Percentiles rank a stretch among this genome's conserved stretches.
phyloP scores from a whole-genome alignment of 2,329 filamentous ascomycete species.

The Phoma herbarum region DNA sequence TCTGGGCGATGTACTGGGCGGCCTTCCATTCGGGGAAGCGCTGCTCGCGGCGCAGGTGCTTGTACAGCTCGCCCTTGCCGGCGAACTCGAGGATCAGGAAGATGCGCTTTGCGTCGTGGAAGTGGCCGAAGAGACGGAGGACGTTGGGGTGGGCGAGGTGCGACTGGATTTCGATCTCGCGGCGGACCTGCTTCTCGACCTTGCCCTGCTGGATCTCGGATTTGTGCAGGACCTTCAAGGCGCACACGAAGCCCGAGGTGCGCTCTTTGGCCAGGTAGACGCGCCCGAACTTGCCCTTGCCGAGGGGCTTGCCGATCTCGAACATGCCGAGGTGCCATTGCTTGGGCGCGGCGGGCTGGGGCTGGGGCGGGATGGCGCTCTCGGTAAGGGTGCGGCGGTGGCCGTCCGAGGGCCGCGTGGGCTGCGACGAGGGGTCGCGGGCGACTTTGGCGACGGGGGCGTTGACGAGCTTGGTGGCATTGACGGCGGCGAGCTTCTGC shows the following conservation, averaged over 20 bases:
- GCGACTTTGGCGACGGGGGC: constrained; percentile 68
- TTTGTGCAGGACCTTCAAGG: constrained; percentile 87
- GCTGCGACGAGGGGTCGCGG: constrained; percentile 71
- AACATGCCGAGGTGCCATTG: constrained; percentile 92
- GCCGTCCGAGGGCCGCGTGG: constrained; percentile 54
- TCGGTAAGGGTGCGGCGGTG: constrained; percentile 58
- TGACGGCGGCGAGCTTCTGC: constrained; percentile 86
- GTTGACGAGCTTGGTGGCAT: constrained; percentile 59
- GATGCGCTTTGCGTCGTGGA: constrained; percentile 87
- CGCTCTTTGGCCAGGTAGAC: constrained; percentile 87
- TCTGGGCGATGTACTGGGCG: constrained; percentile 86
- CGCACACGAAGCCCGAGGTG: constrained; percentile 81
- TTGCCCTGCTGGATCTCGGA: constrained; percentile 79
- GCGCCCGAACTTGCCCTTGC: constrained; percentile 87
- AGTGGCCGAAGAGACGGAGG: constrained; percentile 83
- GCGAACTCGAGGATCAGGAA: constrained; percentile 90
- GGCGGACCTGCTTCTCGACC: constrained; percentile 86
- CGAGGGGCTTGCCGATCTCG: constrained; percentile 85
- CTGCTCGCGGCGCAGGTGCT: constrained; percentile 80
- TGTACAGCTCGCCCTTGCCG: constrained; percentile 86
- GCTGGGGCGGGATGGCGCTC: constrained; percentile 51
- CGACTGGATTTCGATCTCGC: constrained; percentile 89
- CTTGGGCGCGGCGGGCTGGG: constrained; percentile 50
- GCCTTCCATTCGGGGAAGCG: constrained; percentile 87
- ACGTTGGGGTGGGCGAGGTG: constrained; percentile 89